Conservation (phyloP, 257 asterid species). For the Buddleja alternifolia region DNA sequence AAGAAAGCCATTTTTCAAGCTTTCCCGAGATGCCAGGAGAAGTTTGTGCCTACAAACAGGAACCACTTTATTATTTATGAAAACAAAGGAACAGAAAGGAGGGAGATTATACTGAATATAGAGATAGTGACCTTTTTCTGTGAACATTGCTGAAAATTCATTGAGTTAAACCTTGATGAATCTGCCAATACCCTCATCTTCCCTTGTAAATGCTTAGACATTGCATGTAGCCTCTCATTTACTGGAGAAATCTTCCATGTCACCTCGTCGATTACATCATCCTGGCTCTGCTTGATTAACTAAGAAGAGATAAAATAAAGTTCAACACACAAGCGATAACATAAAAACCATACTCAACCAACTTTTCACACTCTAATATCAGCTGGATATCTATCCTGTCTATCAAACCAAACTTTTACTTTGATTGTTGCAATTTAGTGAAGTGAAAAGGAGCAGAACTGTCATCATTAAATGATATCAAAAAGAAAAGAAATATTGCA, state of each 20-base stretch:
- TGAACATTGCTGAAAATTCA: slow-evolving; percentile 71
- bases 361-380: slow-evolving; percentile 18
- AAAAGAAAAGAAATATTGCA: background rate
- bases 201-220: slow-evolving; percentile 73
- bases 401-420: background rate
- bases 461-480: background rate
- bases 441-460: too few species aligned
- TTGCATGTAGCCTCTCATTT: slow-evolving; percentile 76
- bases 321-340: slow-evolving; percentile 16
- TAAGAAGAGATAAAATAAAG: slow-evolving; percentile 32
- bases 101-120: slow-evolving; percentile 17
- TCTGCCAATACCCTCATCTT: slow-evolving; percentile 73
- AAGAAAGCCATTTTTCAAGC: slow-evolving; percentile 72
- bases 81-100: slow-evolving; percentile 10
- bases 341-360: background rate
- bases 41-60: slow-evolving; percentile 44
- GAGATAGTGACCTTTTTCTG: slow-evolving; percentile 52
- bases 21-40: slow-evolving; percentile 61
- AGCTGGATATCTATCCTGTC: slow-evolving; percentile 2
- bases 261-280: slow-evolving; percentile 82
- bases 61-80: slow-evolving; percentile 24
- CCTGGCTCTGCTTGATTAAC: slow-evolving; percentile 96
- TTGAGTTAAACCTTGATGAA: slow-evolving; percentile 74
- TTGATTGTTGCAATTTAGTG: slow-evolving; percentile 6
- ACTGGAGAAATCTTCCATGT: slow-evolving; percentile 96